Base-by-base conservation (phyloP, 108 stramenopile species). In the Cylindrotheca closterium region DNA sequence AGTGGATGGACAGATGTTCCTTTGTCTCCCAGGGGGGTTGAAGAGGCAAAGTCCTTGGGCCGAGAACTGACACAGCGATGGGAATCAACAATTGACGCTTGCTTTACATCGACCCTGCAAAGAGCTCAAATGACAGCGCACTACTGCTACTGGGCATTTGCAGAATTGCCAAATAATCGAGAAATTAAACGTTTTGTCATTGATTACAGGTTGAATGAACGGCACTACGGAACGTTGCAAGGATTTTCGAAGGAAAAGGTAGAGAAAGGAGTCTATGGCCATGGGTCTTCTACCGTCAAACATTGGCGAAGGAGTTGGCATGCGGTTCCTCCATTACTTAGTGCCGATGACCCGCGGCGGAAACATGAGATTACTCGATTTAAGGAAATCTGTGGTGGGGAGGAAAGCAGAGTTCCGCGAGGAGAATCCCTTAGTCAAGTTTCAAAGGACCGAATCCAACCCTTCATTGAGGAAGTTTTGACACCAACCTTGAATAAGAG, bases 1-100 rank as follows among this genome's bases (percentile, higher is more conserved):
- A 42, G 37, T 42, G 86, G 86, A 0, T 87, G 86, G 86, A 80
- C 70, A 2, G 83, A 87, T 51, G 73, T 87, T 0, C 75, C 71
- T 1, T 63, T 87, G 46, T 74, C 75, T 3, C 68, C 71, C 24
- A 78, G 66, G 26, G 86, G 86, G 8, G 71, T 77, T 18, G 19
- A 30, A 15, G 86, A 87, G 63, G 80, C 81, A 21, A 59, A 70
- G 28, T 50, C 42, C 0, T 77, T 79, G 10, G 86, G 79, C 4
- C 42, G 55, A 42, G 47, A 77, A 33, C 15, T 42, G 37, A 50
- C 79, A 22, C 42, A 72, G 1, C 51, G 33, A 25, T 79, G 58
- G 51, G 34, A 65, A 26, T 54, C 68, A 24, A 58, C 47, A 15
- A 79, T 83, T 45, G 83, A 84, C 70, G 83, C 78, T 12, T 71